Conservation (phyloP, 495 filamentous ascomycete genomes). For the Penicillium cosmopolitanum region DNA sequence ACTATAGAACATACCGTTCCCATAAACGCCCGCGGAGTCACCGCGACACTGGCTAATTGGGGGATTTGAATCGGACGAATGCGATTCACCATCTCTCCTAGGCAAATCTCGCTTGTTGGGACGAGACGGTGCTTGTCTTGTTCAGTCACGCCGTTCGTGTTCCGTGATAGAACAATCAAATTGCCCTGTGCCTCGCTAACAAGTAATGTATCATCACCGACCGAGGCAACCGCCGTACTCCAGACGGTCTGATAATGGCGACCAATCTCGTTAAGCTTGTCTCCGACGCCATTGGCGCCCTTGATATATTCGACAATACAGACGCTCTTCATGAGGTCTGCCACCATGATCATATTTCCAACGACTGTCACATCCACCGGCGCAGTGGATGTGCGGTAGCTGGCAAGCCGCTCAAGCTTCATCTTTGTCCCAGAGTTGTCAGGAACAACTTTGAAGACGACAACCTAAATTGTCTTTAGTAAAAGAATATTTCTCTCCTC, state of each 20-base stretch:
- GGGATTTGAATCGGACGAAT: slow-evolving; percentile 64
- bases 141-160: slow-evolving; percentile 68
- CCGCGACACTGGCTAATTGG: slow-evolving; percentile 64
- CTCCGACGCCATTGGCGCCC: slow-evolving; percentile 43
- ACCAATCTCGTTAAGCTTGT: slow-evolving; percentile 69
- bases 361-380: slow-evolving; percentile 81
- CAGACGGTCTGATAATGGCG: slow-evolving; percentile 81
- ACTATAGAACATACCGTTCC: slow-evolving; percentile 68
- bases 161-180: slow-evolving; percentile 73
- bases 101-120: slow-evolving; percentile 74
- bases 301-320: slow-evolving; percentile 70
- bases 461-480: slow-evolving; percentile 40
- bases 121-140: slow-evolving; percentile 74
- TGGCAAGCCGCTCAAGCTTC: slow-evolving; percentile 65
- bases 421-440: slow-evolving; percentile 44
- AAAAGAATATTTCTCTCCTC: neutral
- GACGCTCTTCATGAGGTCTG: slow-evolving; percentile 92
- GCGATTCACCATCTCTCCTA: slow-evolving; percentile 92
- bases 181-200: slow-evolving; percentile 88
- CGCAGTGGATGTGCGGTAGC: slow-evolving; percentile 80
- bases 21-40: slow-evolving; percentile 83
- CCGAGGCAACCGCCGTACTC: slow-evolving; percentile 73
- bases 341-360: slow-evolving; percentile 74
- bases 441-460: slow-evolving; percentile 60
- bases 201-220: slow-evolving; percentile 75